phyloP scores from a whole-genome alignment of 352 stramenopile genomes.

The Chrysophaeum taylorii region DNA sequence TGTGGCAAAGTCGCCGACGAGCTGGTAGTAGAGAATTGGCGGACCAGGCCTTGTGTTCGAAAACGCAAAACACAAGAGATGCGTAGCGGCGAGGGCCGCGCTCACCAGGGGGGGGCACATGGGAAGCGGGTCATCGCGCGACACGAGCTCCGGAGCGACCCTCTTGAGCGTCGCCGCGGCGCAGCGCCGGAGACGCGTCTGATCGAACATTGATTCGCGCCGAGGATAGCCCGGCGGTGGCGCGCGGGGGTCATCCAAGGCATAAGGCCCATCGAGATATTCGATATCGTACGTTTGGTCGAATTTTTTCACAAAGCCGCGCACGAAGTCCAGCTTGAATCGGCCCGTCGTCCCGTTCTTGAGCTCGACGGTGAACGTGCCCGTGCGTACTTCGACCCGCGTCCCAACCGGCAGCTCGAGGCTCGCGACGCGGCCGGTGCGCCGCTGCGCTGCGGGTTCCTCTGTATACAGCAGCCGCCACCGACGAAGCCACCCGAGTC shows the following conservation, averaged over 20 bases:
- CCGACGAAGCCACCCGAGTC: too few relatives aligned
- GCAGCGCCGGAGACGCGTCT: neutral
- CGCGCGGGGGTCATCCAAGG: neutral
- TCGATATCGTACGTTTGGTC: neutral
- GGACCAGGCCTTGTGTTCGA: neutral
- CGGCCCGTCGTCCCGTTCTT: too few relatives aligned
- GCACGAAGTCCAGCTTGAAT: conserved; percentile 7
- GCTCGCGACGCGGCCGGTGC: too few relatives aligned
- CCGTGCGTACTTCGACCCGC: too few relatives aligned
- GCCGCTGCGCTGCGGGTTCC: too few relatives aligned
- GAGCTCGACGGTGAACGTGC: too few relatives aligned
- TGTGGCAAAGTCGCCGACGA: neutral
- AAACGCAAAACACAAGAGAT: neutral
- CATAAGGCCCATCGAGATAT: neutral
- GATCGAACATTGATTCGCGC: neutral
- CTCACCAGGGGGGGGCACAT: neutral
- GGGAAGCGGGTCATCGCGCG: neutral
- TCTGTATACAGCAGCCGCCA: too few relatives aligned
- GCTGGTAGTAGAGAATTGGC: neutral
- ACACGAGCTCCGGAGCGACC: neutral
- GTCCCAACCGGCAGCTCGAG: too few relatives aligned
- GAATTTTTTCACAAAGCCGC: neutral
- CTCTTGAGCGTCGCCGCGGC: neutral
- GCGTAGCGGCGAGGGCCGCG: neutral
- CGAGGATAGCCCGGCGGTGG: neutral